Conservation (phyloP, 192 early-diverging fungal genomes). For the Rhizophagus clarus region DNA sequence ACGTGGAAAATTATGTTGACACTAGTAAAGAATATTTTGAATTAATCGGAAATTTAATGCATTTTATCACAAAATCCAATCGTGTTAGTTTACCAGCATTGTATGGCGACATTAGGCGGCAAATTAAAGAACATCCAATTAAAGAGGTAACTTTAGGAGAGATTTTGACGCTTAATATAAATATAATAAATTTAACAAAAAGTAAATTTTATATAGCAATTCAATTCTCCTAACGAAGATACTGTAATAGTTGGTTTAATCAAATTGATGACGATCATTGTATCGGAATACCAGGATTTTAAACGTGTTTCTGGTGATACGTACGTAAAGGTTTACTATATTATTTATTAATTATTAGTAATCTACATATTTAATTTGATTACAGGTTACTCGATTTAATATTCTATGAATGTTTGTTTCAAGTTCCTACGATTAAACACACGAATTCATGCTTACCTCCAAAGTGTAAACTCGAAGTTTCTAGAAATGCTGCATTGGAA, state of each 20-base stretch:
- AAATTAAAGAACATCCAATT: constrained; percentile 32
- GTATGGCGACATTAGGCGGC: constrained; percentile 10
- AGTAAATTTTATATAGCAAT: constrained; percentile 29
- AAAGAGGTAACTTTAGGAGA: constrained; percentile 4
- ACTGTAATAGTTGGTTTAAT: constrained; percentile 47
- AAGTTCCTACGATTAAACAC: constrained; percentile 30
- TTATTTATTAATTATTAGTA: background rate
- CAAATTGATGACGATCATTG: constrained; percentile 40
- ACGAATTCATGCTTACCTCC: constrained; percentile 18
- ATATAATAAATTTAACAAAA: too few species aligned
- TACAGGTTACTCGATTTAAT: constrained; percentile 31
- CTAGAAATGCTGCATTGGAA: constrained; percentile 43
- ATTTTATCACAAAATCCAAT: background rate
- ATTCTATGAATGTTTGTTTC: constrained; percentile 48
- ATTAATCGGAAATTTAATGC: constrained; percentile 22
- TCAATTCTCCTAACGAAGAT: constrained; percentile 40
- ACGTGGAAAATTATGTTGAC: constrained; percentile 28
- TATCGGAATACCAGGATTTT: constrained; percentile 34
- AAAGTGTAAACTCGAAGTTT: constrained; percentile 45
- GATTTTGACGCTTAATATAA: background rate
- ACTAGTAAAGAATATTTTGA: constrained; percentile 36
- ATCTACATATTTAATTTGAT: background rate
- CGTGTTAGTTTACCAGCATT: background rate
- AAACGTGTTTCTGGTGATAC: constrained; percentile 27
- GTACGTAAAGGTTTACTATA: constrained; percentile 29